These are phyloP conservation scores for Acacia confusa DNA, from an alignment of 306 rosid species.

Conservation along the genomic window DNA sequence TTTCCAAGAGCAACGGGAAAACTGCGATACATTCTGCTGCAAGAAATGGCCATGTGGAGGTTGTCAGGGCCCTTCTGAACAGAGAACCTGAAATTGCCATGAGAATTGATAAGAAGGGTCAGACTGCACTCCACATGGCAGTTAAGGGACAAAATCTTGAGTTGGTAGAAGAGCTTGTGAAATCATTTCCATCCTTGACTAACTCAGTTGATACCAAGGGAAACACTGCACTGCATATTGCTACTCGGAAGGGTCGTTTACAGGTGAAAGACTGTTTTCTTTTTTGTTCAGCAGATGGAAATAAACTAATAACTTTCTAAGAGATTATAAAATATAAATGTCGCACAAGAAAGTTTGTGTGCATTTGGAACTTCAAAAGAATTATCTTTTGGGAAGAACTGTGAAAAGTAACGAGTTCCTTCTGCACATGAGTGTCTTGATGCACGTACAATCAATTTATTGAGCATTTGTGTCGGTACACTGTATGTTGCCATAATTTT, in stretches of 20 bases:
- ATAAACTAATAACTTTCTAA: slow-evolving; percentile 9
- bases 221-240: slow-evolving; percentile 73
- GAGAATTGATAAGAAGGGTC: slow-evolving; percentile 70
- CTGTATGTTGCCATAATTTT: slow-evolving; percentile 6
- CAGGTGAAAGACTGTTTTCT: slow-evolving; percentile 48
- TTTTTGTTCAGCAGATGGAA: neutral
- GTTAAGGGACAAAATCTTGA: slow-evolving; percentile 72
- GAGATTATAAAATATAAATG: slow-evolving; percentile 8
- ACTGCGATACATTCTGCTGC: slow-evolving; percentile 83
- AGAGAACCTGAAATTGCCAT: slow-evolving; percentile 57
- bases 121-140: slow-evolving; percentile 87
- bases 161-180: slow-evolving; percentile 58
- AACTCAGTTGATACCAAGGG: slow-evolving; percentile 68
- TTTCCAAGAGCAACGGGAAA: slow-evolving; percentile 75
- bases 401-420: neutral
- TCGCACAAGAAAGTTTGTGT: slow-evolving; percentile 9
- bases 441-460: slow-evolving; percentile 7
- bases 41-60: slow-evolving; percentile 64
- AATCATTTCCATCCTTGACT: slow-evolving; percentile 47
- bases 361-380: slow-evolving; percentile 9
- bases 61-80: slow-evolving; percentile 56
- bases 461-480: slow-evolving; percentile 11
- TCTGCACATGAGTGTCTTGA: slow-evolving; percentile 10
- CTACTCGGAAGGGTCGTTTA: slow-evolving; percentile 62
- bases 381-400: slow-evolving; percentile 4